A percentile compares a stretch with the other conserved stretches of the same genome.
Evolutionary conservation across 176 grass and related monocot genomes (phyloP).

Genomic region (Canna indica): DNA sequence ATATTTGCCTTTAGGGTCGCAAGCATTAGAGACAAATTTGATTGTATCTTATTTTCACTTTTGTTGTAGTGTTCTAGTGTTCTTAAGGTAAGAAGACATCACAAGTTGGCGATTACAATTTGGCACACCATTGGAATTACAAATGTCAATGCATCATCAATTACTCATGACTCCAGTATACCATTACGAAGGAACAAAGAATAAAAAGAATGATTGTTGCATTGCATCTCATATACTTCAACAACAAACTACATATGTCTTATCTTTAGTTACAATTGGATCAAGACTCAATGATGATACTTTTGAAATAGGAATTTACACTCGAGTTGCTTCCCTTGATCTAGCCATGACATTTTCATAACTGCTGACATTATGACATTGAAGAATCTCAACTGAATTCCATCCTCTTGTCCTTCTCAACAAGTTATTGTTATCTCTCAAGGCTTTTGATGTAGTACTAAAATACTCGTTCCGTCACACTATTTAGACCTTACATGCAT

Average conservation of each 20-base stretch:
- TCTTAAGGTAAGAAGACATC: no score
- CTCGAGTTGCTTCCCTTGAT: conserved; percentile 44
- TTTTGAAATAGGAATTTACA: conserved; percentile 8
- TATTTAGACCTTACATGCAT: conserved; percentile 40
- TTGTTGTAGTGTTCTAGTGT: no score
- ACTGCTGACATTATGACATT: conserved; percentile 60
- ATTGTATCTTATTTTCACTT: no score
- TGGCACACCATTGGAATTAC: no score
- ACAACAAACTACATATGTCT: neutral
- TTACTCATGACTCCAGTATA: neutral
- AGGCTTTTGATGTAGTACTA: conserved; percentile 58
- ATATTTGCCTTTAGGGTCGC: no score
- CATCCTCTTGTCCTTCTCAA: conserved; percentile 65
- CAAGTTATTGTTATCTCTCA: conserved; percentile 54
- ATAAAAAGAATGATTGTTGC: neutral
- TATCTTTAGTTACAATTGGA: no score
- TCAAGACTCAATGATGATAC: no score
- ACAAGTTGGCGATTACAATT: no score
- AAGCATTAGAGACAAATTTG: no score
- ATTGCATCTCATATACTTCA: neutral
- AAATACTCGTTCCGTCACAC: conserved; percentile 64
- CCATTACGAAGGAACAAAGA: neutral
- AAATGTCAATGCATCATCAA: no score
- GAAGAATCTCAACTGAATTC: conserved; percentile 91
- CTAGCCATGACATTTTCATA: conserved; percentile 51